phyloP scores from a whole-genome alignment of 2,329 filamentous ascomycete species.

The Neodidymelliopsis sp. region DNA sequence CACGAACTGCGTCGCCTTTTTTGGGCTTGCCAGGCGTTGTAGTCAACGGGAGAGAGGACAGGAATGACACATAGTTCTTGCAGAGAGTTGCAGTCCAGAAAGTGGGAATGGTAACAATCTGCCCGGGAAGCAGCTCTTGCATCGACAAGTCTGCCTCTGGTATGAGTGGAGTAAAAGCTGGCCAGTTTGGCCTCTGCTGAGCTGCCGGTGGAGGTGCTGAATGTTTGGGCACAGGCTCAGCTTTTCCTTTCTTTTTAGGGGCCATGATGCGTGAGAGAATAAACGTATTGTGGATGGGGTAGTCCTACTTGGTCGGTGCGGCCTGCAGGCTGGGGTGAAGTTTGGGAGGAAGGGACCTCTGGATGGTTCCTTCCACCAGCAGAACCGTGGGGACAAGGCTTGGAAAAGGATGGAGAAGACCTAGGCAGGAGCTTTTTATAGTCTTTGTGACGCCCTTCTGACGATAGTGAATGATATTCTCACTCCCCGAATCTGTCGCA shows the following conservation, averaged over 20 bases:
- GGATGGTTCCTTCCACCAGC: not conserved
- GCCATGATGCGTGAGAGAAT: slow-evolving; percentile 28
- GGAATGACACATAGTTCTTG: slow-evolving; percentile 77
- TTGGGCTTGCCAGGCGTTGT: slow-evolving; percentile 83
- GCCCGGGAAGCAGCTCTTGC: slow-evolving; percentile 64
- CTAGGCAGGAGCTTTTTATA: too few species aligned
- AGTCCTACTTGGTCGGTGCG: not conserved
- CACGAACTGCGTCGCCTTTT: slow-evolving; percentile 79
- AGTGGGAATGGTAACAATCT: slow-evolving; percentile 75
- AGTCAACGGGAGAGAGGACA: slow-evolving; percentile 72
- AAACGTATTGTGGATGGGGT: not conserved
- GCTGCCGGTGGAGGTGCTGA: slow-evolving; percentile 4
- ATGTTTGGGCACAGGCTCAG: slow-evolving; percentile 12
- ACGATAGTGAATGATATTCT: too few species aligned
- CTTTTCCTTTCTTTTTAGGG: slow-evolving; percentile 42
- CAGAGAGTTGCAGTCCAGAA: slow-evolving; percentile 80
- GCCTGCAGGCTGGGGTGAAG: too few species aligned
- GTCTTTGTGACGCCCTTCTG: too few species aligned
- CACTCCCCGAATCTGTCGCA: too few species aligned
- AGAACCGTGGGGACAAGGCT: not conserved
- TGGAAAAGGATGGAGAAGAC: too few species aligned
- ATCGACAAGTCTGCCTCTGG: slow-evolving; percentile 70
- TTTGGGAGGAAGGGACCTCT: not conserved
- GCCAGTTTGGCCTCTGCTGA: slow-evolving; percentile 67
- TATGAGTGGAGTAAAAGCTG: slow-evolving; percentile 71